Evolutionary conservation across 2,329 filamentous ascomycete genomes (phyloP).

Genomic region (Rhinocladiella mackenziei): DNA sequence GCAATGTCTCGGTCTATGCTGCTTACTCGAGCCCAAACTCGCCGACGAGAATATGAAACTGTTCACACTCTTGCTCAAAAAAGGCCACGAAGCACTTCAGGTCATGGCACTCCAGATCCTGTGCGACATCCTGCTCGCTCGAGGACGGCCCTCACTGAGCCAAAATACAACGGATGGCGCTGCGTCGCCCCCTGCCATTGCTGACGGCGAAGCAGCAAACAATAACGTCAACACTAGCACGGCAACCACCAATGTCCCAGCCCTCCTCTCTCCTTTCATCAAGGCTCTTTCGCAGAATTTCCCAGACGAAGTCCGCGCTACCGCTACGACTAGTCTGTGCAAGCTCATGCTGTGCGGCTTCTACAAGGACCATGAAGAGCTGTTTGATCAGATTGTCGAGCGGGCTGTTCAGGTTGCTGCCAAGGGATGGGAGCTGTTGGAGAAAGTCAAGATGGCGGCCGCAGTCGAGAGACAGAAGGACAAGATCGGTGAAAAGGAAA

Average conservation of each 20-base stretch:
- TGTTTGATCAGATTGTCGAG: conserved; percentile 55
- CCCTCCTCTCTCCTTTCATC: conserved; percentile 64
- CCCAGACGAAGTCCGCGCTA: conserved; percentile 48
- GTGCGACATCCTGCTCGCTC: conserved; percentile 85
- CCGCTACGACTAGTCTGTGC: conserved; percentile 47
- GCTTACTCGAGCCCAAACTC: conserved; percentile 81
- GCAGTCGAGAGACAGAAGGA: conserved; percentile 49
- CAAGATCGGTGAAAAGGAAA: conserved; percentile 12
- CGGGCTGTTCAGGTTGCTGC: conserved; percentile 42
- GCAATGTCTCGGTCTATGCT: conserved; percentile 83
- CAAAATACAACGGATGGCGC: conserved; percentile 37
- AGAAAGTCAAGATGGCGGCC: conserved; percentile 47
- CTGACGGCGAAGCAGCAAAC: conserved; percentile 1
- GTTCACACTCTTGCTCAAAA: conserved; percentile 93
- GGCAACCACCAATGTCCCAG: conserved; percentile 7
- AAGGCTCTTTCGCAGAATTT: conserved; percentile 56
- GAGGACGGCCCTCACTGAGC: conserved; percentile 54
- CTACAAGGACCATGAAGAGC: conserved; percentile 38
- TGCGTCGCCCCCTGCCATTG: not conserved
- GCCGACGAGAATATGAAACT: conserved; percentile 87
- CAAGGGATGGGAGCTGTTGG: conserved; percentile 43
- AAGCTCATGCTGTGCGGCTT: conserved; percentile 45
- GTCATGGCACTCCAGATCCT: conserved; percentile 87
- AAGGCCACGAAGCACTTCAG: conserved; percentile 84
- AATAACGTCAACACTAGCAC: conserved; percentile 29